Percentiles rank a stretch among this genome's conserved stretches.
Evolutionary conservation across 352 stramenopile genomes (phyloP).

Genomic region (Globisporangium cylindrosporum): DNA sequence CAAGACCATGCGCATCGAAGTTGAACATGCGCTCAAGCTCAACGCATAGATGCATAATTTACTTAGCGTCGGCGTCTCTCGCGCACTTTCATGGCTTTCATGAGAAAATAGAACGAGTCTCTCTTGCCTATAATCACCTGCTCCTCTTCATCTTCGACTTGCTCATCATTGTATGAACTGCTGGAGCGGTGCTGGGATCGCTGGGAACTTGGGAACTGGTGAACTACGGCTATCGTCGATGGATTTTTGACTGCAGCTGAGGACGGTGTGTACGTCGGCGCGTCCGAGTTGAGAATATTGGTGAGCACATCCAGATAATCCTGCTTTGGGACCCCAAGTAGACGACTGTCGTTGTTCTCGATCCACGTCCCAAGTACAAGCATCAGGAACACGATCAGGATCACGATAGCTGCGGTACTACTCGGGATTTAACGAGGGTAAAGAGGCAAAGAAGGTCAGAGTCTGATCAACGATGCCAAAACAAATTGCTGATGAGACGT

Average conservation of each 20-base stretch:
- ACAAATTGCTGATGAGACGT: neutral
- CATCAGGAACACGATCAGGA: slow-evolving; percentile 45
- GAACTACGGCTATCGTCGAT: neutral
- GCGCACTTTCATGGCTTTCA: slow-evolving; percentile 46
- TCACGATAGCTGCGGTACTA: slow-evolving; percentile 43
- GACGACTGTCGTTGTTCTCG: slow-evolving; percentile 73
- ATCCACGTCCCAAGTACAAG: slow-evolving; percentile 60
- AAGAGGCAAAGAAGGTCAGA: neutral
- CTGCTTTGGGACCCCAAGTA: slow-evolving; percentile 54
- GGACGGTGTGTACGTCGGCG: slow-evolving; percentile 4
- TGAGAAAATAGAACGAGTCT: slow-evolving; percentile 83
- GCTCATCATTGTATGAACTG: neutral
- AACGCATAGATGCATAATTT: slow-evolving; percentile 8
- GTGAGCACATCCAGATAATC: slow-evolving; percentile 64
- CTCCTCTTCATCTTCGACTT: slow-evolving; percentile 12
- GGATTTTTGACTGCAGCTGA: neutral
- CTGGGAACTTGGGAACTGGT: slow-evolving; percentile 7
- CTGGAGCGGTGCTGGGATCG: neutral
- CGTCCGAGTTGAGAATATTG: slow-evolving; percentile 58
- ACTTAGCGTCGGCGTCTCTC: slow-evolving; percentile 4
- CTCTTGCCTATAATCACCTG: slow-evolving; percentile 41
- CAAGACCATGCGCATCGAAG: slow-evolving; percentile 54
- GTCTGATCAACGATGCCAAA: neutral
- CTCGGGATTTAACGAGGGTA: neutral
- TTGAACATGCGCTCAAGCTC: slow-evolving; percentile 39